Conservation (phyloP, 768 basidiomycete genomes). For the Tricholoma sp. region DNA sequence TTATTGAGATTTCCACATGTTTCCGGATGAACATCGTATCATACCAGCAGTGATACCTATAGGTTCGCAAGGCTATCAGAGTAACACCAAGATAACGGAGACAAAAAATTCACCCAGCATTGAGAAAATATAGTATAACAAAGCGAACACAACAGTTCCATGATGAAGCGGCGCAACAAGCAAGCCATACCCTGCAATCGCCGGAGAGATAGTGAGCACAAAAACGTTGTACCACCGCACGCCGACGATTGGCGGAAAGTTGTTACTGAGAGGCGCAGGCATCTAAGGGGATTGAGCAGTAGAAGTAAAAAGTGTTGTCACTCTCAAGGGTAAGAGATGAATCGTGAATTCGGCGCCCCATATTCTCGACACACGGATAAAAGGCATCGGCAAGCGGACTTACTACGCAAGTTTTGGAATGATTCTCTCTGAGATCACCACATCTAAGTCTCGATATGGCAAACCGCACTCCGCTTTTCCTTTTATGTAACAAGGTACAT, state of each 20-base stretch:
- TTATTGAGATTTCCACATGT: neutral
- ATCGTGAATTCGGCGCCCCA: neutral
- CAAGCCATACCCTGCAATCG: constrained; percentile 65
- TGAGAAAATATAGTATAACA: constrained; percentile 79
- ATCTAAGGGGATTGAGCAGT: constrained; percentile 2
- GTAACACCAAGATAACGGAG: constrained; percentile 9
- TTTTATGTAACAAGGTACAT: neutral
- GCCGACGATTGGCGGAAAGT: constrained; percentile 47
- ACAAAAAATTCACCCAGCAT: constrained; percentile 58
- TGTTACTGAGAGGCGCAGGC: constrained; percentile 13
- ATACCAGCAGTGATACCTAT: constrained; percentile 46
- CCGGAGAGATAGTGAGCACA: constrained; percentile 66
- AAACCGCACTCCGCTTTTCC: constrained; percentile 6
- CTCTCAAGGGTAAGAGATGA: neutral
- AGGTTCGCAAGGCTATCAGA: constrained; percentile 10
- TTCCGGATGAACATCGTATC: constrained; percentile 22
- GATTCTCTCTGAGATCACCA: constrained; percentile 18
- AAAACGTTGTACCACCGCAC: constrained; percentile 76
- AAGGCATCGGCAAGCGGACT: constrained; percentile 13
- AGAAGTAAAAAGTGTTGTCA: neutral
- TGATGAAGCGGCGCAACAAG: constrained; percentile 38
- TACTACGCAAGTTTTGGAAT: constrained; percentile 11
- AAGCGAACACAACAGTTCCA: constrained; percentile 56
- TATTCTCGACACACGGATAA: neutral
- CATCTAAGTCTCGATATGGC: constrained; percentile 7